Percentiles rank a stretch among this genome's conserved stretches.
Conservation (phyloP, 1,139 yeast genomes). For the Candida frijolesensis region DNA sequence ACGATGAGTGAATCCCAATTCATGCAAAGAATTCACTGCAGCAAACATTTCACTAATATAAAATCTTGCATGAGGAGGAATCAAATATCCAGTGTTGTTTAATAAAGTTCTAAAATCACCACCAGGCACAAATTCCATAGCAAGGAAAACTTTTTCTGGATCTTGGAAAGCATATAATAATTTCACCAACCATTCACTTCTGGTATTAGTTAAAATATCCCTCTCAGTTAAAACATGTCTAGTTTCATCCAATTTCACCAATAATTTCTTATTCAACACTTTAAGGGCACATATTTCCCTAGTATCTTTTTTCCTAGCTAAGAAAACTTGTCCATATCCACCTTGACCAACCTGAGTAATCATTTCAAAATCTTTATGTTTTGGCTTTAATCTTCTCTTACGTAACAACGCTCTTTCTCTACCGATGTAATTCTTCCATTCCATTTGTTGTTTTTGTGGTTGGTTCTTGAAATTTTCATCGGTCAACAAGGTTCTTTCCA, state of each 20-base stretch:
- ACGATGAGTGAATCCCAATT: constrained; percentile 94
- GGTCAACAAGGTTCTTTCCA: constrained; percentile 55
- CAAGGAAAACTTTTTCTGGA: constrained; percentile 83
- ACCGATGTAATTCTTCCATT: constrained; percentile 81
- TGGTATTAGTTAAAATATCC: constrained; percentile 90
- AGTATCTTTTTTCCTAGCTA: constrained; percentile 93
- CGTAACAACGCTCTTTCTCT: constrained; percentile 85
- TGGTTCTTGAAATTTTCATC: constrained; percentile 41
- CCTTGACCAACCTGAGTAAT: constrained; percentile 99
- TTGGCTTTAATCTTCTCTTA: constrained; percentile 87
- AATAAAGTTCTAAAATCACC: constrained; percentile 96
- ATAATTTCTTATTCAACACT: constrained; percentile 81
- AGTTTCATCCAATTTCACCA: constrained; percentile 90
- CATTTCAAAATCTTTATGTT: constrained; percentile 92
- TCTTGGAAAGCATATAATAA: constrained; percentile 95
- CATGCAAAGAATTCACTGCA: constrained; percentile 90
- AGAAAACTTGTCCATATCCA: constrained; percentile 96
- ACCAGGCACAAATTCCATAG: constrained; percentile 99
- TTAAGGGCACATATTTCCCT: constrained; percentile 95
- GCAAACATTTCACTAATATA: constrained; percentile 96
- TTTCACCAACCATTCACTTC: constrained; percentile 96
- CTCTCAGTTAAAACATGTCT: constrained; percentile 95
- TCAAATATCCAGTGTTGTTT: constrained; percentile 88
- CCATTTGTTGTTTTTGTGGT: constrained; percentile 56
- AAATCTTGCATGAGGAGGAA: constrained; percentile 94